Base-by-base conservation (phyloP, 306 rosid genomes). In the Vigna trinervia region DNA sequence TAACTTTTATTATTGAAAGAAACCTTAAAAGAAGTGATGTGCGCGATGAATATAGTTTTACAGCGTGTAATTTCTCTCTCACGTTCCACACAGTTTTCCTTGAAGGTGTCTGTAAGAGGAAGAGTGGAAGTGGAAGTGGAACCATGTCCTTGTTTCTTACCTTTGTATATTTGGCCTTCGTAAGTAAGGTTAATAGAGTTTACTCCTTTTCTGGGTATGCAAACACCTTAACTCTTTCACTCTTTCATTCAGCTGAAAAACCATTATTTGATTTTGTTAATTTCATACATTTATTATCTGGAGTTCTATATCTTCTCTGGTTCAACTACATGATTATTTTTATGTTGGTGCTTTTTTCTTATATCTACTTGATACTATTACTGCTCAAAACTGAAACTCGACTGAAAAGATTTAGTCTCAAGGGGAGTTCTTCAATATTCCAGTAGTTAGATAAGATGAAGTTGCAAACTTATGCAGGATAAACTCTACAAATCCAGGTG, bases 391-490 rank as follows among this genome's bases (percentile, higher is more conserved):
- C 32, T 75, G 71, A 12, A 36, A 48, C 32, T 13, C n/a, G 52
- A 73, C 5, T 61, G 71, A 32, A 61, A 74, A 46, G 6, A 19
- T 32, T 17, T 32, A 62, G 54, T 46, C 13, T 10, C 50, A 22
- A 30, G 2, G 3, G 0, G 1, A 12, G 62, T 71, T 76, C 68
- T 50, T 41, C 63, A 38, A 64, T 71, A 12, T 64, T 69, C 58
- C 66, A 34, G 8, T 53, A 69, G 67, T 74, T 13, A 41, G 48
- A 62, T 75, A 68, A 62, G 48, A 39, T 54, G 45, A 54, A 17
- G 58, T 60, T 15, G 53, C 64, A n/a, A 80, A 56, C 14, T 70
- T 74, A 17, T 77, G 90, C 94, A 94, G 97, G 86, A 58, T n/a
- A 30, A 57, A 80, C 60, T 64, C 69, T 15, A 66, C 82, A 74